phyloP scores from a whole-genome alignment of 2,329 filamentous ascomycete genomes.

The Corniculantispora saksenae region DNA sequence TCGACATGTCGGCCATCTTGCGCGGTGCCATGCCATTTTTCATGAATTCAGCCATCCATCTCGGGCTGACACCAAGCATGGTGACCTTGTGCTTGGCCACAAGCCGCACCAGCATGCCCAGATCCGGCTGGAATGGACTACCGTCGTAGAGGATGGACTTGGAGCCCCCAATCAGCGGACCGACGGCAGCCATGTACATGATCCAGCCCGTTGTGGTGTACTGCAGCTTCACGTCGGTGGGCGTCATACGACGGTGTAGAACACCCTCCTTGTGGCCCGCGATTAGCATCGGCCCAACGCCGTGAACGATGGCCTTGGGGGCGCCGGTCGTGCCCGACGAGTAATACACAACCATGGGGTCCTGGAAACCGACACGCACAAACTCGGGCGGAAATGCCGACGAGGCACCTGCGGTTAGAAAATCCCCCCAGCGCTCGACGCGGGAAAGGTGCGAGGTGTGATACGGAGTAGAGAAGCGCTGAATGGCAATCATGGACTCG shows the following conservation, averaged over 20 bases:
- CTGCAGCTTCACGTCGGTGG: slow-evolving; percentile 49
- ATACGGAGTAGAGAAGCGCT: slow-evolving; percentile 58
- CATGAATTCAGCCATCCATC: slow-evolving; percentile 74
- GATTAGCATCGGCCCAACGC: slow-evolving; percentile 64
- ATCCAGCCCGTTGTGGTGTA: slow-evolving; percentile 80
- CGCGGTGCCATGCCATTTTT: slow-evolving; percentile 64
- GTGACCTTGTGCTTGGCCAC: slow-evolving; percentile 66
- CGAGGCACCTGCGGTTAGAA: slow-evolving; percentile 39
- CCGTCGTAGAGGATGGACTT: slow-evolving; percentile 77
- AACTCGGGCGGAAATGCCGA: slow-evolving; percentile 47
- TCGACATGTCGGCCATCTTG: slow-evolving; percentile 62
- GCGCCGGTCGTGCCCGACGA: slow-evolving; percentile 80
- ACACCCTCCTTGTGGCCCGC: slow-evolving; percentile 58
- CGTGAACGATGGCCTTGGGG: slow-evolving; percentile 85
- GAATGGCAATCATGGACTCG: slow-evolving; percentile 63
- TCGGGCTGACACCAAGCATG: slow-evolving; percentile 72
- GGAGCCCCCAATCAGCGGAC: slow-evolving; percentile 59
- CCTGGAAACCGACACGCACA: slow-evolving; percentile 65
- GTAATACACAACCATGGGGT: slow-evolving; percentile 78
- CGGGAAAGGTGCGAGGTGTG: slow-evolving; percentile 57
- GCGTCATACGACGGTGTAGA: slow-evolving; percentile 46
- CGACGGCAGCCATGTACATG: slow-evolving; percentile 72
- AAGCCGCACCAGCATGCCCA: slow-evolving; percentile 62
- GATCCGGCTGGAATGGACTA: slow-evolving; percentile 73
- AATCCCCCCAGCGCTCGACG: slow-evolving; percentile 46